Conservation (phyloP, 1,284 basidiomycete genomes). For the Serendipita sp. region DNA sequence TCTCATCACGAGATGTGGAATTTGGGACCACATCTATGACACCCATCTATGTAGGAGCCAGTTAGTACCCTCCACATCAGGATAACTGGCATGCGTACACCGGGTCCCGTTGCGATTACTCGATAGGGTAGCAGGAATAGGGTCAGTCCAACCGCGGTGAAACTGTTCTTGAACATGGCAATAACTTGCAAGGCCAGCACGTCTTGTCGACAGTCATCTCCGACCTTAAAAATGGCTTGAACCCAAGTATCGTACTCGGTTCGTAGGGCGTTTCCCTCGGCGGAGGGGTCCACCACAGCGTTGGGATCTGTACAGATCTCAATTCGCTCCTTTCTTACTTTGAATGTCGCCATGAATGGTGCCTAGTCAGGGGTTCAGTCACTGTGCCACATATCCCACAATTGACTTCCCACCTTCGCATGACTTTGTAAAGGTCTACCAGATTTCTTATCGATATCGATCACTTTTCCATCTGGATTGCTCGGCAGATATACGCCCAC, state of each 20-base stretch:
- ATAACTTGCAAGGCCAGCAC: conserved; percentile 93
- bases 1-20: conserved; percentile 95
- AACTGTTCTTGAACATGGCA: conserved; percentile 99
- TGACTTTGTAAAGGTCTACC: conserved; percentile 94
- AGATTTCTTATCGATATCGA: conserved; percentile 94
- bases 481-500: conserved; percentile 93
- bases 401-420: conserved; percentile 61
- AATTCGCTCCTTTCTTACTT: conserved; percentile 73
- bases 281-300: conserved; percentile 51
- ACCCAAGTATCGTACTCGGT: conserved; percentile 88
- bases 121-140: conserved; percentile 93
- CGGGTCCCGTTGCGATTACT: conserved; percentile 92
- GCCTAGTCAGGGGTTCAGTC: conserved; percentile 39
- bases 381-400: neutral
- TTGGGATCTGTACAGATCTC: conserved; percentile 53
- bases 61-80: neutral
- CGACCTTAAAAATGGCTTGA: conserved; percentile 98
- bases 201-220: conserved; percentile 97
- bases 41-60: conserved; percentile 53
- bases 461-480: conserved; percentile 91
- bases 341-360: conserved; percentile 99
- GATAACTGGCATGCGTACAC: conserved; percentile 39
- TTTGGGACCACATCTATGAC: conserved; percentile 99
- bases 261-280: conserved; percentile 32
- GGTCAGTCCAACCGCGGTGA: conserved; percentile 74